Base-by-base conservation (phyloP, 495 filamentous ascomycete species). In the Penicillium goetzii region DNA sequence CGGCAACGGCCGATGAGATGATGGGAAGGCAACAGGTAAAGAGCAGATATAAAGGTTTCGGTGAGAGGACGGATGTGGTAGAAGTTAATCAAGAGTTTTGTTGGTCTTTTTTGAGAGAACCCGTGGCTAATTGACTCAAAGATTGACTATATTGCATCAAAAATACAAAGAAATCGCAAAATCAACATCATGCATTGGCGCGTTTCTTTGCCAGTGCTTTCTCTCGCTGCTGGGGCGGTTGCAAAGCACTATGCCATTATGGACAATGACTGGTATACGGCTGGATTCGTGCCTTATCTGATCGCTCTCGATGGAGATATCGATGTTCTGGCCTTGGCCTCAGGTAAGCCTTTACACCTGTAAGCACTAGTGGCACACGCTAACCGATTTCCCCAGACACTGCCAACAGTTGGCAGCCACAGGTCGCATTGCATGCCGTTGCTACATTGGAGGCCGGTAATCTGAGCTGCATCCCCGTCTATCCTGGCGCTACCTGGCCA, bases 231-330 rank as follows among this genome's bases (percentile, higher is more conserved):
- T 45, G 57, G 63, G 6, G 55, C 21, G 21, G 6, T 64, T 45
- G 61, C 67, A 14, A 68, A 68, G 57, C 65, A 64, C 43, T 70
- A 71, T 61, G 70, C 65, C 26, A 73, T 76, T 52, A 54, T 75
- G 55, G 76, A 77, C 56, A 76, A 76, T 55, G 74, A 78, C 65
- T 78, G 72, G 72, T 65, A 67, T 55, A 65, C 73, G 17, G 70
- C 70, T 7, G 69, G 60, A 17, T 74, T 76, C 40, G 70, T 76
- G 4, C 67, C 72, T 19, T 75, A 74, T 55, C 56, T 75, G 7
- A 33, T 77, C 21, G 73, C 76, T 19, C 59, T 74, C 5, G 68
- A 74, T 34, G 66, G 68, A 25, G 65, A 66, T 52, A 60, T 74
- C 23, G 61, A 77, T 43, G 60, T 75, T 28, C 63, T 78, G 4